Percentiles rank a stretch among this genome's conserved stretches.
Conservation (phyloP, 495 filamentous ascomycete genomes). For the Penicillium malachiteum region DNA sequence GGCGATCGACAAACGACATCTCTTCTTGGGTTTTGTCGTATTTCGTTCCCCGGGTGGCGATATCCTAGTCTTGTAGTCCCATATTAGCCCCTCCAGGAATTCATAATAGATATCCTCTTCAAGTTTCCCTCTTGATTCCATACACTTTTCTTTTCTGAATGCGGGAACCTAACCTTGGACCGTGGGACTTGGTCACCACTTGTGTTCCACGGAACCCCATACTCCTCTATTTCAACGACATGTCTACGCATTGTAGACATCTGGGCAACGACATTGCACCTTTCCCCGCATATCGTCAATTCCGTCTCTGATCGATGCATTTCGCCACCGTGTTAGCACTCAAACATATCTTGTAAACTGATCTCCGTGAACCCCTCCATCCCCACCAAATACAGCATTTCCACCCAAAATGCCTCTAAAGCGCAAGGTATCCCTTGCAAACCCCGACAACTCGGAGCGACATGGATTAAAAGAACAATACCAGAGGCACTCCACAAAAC, state of each 20-base stretch:
- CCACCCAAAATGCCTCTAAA: background rate
- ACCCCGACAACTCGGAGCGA: background rate
- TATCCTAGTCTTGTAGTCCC: too few relatives aligned
- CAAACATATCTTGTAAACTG: too few relatives aligned
- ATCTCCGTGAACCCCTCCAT: background rate
- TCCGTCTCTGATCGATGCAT: background rate
- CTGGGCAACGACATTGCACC: background rate
- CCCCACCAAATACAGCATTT: background rate
- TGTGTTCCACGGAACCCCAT: background rate
- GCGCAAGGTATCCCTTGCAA: background rate
- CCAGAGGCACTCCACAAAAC: background rate
- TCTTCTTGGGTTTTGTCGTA: too few relatives aligned
- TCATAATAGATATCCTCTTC: background rate
- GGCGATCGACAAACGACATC: too few relatives aligned
- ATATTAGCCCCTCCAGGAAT: too few relatives aligned
- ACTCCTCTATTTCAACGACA: conserved; percentile 1
- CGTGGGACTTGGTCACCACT: background rate
- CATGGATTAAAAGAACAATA: background rate
- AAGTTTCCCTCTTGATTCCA: background rate
- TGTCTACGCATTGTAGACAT: background rate
- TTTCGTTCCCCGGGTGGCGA: too few relatives aligned
- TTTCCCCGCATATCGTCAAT: background rate
- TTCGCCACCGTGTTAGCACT: too few relatives aligned
- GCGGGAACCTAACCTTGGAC: background rate
- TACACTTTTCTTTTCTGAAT: background rate